A percentile compares a stretch with the other conserved stretches of the same genome.
These are phyloP conservation scores for Hondaea fermentalgiana DNA, from an alignment of 108 stramenopile genomes.

Conservation along the genomic window DNA sequence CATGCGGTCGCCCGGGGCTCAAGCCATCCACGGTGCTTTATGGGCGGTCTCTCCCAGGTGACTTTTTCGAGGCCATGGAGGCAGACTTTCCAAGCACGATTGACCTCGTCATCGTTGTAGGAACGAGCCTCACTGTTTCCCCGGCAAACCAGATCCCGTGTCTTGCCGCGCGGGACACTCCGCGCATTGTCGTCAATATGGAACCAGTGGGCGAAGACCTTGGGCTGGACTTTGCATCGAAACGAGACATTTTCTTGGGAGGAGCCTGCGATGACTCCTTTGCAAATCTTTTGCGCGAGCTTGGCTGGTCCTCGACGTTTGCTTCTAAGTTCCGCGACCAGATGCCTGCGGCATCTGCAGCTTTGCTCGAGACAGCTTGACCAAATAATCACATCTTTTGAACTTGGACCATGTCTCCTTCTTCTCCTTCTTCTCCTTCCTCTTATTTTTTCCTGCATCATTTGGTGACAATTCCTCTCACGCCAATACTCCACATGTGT, in stretches of 20 bases:
- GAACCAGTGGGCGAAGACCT: neutral
- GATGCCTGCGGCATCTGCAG: neutral
- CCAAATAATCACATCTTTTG: too few relatives aligned
- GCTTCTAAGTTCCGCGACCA: too few relatives aligned
- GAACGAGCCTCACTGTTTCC: constrained; percentile 60
- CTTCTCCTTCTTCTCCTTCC: too few relatives aligned
- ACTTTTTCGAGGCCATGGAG: constrained; percentile 54
- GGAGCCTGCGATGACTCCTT: neutral
- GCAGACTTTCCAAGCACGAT: constrained; percentile 47
- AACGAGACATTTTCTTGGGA: neutral
- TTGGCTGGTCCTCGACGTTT: neutral
- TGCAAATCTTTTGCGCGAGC: neutral
- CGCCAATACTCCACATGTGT: too few relatives aligned
- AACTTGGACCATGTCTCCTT: too few relatives aligned
- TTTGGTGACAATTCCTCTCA: too few relatives aligned
- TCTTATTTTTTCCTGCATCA: too few relatives aligned
- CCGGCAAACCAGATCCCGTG: constrained; percentile 57
- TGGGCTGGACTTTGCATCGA: neutral
- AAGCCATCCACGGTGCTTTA: constrained; percentile 77
- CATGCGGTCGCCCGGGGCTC: constrained; percentile 52
- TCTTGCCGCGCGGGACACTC: neutral
- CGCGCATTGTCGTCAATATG: neutral
- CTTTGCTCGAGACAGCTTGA: too few relatives aligned
- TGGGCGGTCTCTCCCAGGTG: constrained; percentile 57
- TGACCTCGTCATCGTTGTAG: constrained; percentile 62